Evolutionary conservation across 2,329 filamentous ascomycete genomes (phyloP).

Genomic region (Tolypocladium endophyticum): DNA sequence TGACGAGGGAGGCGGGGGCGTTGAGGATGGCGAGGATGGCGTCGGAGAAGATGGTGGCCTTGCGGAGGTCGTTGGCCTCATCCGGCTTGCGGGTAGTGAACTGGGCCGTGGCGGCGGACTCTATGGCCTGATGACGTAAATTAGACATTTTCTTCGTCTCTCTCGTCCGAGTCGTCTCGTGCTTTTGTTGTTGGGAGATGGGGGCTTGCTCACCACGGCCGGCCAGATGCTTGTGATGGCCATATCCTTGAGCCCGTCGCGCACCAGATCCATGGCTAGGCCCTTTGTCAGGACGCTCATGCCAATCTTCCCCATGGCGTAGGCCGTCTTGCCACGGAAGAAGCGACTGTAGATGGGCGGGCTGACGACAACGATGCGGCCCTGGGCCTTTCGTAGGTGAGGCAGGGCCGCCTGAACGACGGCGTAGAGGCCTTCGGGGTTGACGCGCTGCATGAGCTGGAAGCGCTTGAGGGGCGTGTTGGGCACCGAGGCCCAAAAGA

Average conservation of each 20-base stretch:
- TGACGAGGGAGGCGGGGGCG: constrained; percentile 50
- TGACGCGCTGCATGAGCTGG: constrained; percentile 66
- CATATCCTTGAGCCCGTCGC: constrained; percentile 52
- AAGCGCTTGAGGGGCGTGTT: constrained; percentile 68
- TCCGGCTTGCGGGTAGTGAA: constrained; percentile 33
- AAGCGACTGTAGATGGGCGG: constrained; percentile 81
- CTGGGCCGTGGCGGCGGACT: constrained; percentile 61
- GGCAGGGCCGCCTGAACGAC: constrained; percentile 59
- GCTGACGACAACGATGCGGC: constrained; percentile 65
- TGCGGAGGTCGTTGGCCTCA: constrained; percentile 50
- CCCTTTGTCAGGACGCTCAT: constrained; percentile 79
- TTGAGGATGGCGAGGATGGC: constrained; percentile 63
- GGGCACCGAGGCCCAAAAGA: constrained; percentile 71
- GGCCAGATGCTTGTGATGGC: constrained; percentile 78
- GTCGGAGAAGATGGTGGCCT: constrained; percentile 66
- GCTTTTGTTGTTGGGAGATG: background rate
- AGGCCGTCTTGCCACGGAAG: constrained; percentile 76
- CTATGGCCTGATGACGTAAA: constrained; percentile 38
- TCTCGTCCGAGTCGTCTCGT: background rate
- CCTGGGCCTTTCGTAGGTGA: constrained; percentile 43
- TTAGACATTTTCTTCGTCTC: background rate
- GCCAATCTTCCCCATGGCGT: constrained; percentile 67
- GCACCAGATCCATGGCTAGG: constrained; percentile 64
- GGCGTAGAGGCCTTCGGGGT: constrained; percentile 66
- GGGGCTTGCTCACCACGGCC: constrained; percentile 44